Evolutionary conservation across 2,329 filamentous ascomycete species (phyloP), one percentile per base, ranked within the genome.

Genomic region (Lasiodiplodia sp.): DNA sequence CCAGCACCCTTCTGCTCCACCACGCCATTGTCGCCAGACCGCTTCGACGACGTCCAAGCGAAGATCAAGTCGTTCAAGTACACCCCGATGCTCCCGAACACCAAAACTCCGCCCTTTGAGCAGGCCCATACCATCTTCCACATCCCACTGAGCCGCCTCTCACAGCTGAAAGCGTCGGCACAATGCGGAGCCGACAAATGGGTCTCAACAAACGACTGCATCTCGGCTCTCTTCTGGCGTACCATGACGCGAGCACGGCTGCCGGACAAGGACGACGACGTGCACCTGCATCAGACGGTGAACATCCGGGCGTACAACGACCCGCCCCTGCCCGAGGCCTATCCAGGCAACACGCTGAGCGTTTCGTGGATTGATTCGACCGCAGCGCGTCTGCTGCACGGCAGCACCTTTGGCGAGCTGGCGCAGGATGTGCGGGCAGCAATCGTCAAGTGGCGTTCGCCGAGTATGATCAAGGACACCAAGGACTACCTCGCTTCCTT

Each of bases 401-500:
- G 23, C 12, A 21, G 18, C 23, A 14, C 51, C 1, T 25, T 53
- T 4, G 4, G 23, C 2, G 51, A 28, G 51, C 23, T 28, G 5
- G 51, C 51, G 51, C 23, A 16, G 8, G 11, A 14, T 14, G 51
- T 53, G 51, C 51, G 51, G 7, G 51, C 51, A 6, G 73, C 72
- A 16, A 76, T 73, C 58, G 69, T 69, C 16, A 40, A 68, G 25
- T 70, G 73, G 57, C 74, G 72, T 18, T 66, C 63, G 4, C 65
- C 70, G 16, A 23, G 49, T 11, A 73, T 73, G 57, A 60, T 77
- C 10, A 63, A 69, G 1, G 73, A 70, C 53, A 67, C 74, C 37
- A 52, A 70, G 23, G 52, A 71, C 21, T 77, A 72, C 71, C 70
- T 75, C 21, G 74, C 71, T 8, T 71, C 69, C 10, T 63, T 67